Base-by-base conservation (phyloP, 2,329 filamentous ascomycete genomes). In the Cytospora paraplurivora region DNA sequence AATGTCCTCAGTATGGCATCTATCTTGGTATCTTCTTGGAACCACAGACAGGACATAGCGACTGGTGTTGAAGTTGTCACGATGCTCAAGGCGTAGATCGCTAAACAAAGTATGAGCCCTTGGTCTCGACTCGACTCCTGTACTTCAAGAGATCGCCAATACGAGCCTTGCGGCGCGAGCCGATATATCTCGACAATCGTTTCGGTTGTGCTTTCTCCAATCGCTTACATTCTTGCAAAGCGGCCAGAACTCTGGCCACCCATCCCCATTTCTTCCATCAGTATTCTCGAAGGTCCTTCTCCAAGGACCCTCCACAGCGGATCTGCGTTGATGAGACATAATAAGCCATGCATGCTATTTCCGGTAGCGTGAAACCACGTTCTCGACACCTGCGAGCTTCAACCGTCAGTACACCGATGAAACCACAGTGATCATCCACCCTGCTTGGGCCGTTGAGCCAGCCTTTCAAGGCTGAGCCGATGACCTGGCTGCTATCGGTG, bases 281-380 rank as follows among this genome's bases (percentile, higher is more conserved):
- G 7, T 50, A 41, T 65, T 65, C 60, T 63, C 50, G 63, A 65
- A 63, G 56, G 38, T 32, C 33, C 34, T 35, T 33, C 34, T n/a
- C 10, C 51, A 19, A 35, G 50, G 27, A 33, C 33, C 41, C 55
- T 37, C 19, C 21, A 64, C 27, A 38, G 56, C 51, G 37, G 47
- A 62, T 58, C 55, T 57, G 63, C 56, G 62, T 53, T 53, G 50
- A 56, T 59, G 60, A 65, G 60, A 65, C 63, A 59, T 34, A 56
- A 56, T 49, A 38, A 47, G 41, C 59, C 47, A 47, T 57, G 27
- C 50, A 47, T 57, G 27, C 50, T 55, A 49, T 49, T 54, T 56
- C 53, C 52, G 58, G 53, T 19, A 53, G 54, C 27, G 56, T 65
- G 63, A 65, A 65, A 65, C 63, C 49, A 52, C 17, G 19, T 35